Percentiles rank a stretch among this genome's conserved stretches.
These are phyloP conservation scores for Wickerhamia fluorescens DNA, from an alignment of 805 yeast genomes.

Conservation along the genomic window DNA sequence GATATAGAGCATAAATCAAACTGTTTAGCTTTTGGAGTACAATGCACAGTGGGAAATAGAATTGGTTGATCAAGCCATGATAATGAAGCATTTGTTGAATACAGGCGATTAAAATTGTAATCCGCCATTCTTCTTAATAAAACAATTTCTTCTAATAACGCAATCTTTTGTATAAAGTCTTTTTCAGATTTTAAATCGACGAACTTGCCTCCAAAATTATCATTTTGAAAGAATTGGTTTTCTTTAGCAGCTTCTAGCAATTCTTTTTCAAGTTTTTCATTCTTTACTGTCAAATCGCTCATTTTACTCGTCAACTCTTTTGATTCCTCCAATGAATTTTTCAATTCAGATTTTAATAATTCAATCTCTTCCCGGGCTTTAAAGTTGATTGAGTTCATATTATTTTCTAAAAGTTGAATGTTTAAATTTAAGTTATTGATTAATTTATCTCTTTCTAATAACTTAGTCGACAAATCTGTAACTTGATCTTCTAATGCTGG, in stretches of 20 bases:
- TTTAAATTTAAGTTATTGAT: constrained; percentile 41
- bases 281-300: background rate
- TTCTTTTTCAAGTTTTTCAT: constrained; percentile 9
- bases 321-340: background rate
- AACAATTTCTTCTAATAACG: constrained; percentile 39
- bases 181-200: constrained; percentile 26
- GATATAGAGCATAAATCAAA: background rate
- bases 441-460: constrained; percentile 16
- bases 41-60: no score
- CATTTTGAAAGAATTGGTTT: constrained; percentile 8
- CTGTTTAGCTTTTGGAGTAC: no score
- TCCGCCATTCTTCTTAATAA: constrained; percentile 34
- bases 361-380: constrained; percentile 20
- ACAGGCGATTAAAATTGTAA: no score
- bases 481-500: no score
- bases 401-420: constrained; percentile 38
- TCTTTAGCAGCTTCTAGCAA: constrained; percentile 8
- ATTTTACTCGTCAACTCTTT: background rate
- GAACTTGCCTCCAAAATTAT: constrained; percentile 19
- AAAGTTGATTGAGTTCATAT: constrained; percentile 25
- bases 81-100: constrained; percentile 1
- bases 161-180: constrained; percentile 23
- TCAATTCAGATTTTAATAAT: constrained; percentile 11
- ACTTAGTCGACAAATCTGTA: constrained; percentile 1
- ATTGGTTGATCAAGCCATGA: no score